Evolutionary conservation across 2,329 filamentous ascomycete genomes (phyloP), one percentile per base, ranked within the genome.

Genomic region (Pyrenophora tritici-repentis): DNA sequence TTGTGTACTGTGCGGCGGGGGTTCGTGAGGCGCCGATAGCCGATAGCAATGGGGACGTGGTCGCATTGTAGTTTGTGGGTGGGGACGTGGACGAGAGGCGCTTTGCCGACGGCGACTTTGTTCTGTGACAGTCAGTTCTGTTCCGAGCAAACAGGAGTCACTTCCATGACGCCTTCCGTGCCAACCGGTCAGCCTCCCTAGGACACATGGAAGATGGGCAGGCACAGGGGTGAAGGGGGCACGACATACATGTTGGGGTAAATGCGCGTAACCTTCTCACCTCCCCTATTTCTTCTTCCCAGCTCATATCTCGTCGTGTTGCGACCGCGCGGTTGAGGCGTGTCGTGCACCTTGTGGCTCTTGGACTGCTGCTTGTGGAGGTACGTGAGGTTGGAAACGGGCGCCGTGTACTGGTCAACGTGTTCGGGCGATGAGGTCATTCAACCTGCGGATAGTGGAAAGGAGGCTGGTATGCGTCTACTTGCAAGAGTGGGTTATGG

Each of bases 231-330:
- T 29, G 26, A 29, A 29, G 26, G 26, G 9, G 26, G 2, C 26
- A 29, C 26, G 43, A 47, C 72, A 68, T 62, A 74, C 73, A 75
- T 67, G 62, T 75, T 56, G 47, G 73, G 73, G 47, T 75, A 74
- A 50, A 75, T 75, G 50, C 71, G 63, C 47, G 70, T 74, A 64
- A 73, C 68, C 51, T 67, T 61, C 56, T 69, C 67, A 32, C 67
- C 71, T 55, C 64, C 63, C 54, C 68, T 73, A 69, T 72, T 67
- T 69, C 66, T 56, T 73, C 72, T 71, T 73, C 71, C 72, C 71
- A 74, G 53, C 71, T 75, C 72, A 75, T 75, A 51, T 64, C 69
- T 68, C 63, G 70, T 68, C 50, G 61, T 65, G 57, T 73, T 67
- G 54, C 71, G 70, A 43, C 70, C 71, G 55, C 70, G 71, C 18